Conservation (phyloP, 2,329 filamentous ascomycete species). For the Diaporthe citriasiana region DNA sequence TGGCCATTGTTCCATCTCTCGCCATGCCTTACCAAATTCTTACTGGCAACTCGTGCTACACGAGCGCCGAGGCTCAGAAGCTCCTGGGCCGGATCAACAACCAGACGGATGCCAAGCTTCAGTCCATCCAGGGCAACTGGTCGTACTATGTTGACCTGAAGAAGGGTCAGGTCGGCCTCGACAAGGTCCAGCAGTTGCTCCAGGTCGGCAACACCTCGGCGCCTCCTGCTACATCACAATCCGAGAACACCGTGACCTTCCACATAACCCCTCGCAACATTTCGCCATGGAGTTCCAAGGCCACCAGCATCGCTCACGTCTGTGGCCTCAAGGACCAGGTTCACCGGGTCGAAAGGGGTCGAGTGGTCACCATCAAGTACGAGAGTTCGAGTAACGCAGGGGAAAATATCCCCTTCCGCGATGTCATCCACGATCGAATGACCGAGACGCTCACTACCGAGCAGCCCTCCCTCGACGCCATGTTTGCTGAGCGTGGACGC, state of each 20-base stretch:
- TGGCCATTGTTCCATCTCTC: slow-evolving; percentile 30
- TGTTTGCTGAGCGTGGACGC: slow-evolving; percentile 81
- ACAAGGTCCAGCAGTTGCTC: slow-evolving; percentile 63
- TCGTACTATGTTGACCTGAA: slow-evolving; percentile 77
- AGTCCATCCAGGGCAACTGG: slow-evolving; percentile 67
- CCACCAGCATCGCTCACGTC: slow-evolving; percentile 92
- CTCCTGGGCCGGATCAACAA: slow-evolving; percentile 44
- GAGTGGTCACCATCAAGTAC: slow-evolving; percentile 79
- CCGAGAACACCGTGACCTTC: slow-evolving; percentile 65
- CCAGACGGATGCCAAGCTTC: slow-evolving; percentile 54
- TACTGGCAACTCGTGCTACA: slow-evolving; percentile 42
- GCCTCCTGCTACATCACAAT: slow-evolving; percentile 57
- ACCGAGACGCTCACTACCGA: slow-evolving; percentile 82
- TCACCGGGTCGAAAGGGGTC: slow-evolving; percentile 87
- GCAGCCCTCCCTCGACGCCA: slow-evolving; percentile 77
- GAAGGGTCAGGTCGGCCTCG: slow-evolving; percentile 58
- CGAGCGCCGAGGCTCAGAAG: slow-evolving; percentile 41
- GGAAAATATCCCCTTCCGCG: slow-evolving; percentile 70
- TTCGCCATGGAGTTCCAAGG: slow-evolving; percentile 98
- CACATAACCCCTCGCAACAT: slow-evolving; percentile 88
- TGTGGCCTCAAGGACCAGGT: slow-evolving; percentile 82
- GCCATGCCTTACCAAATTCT: slow-evolving; percentile 41
- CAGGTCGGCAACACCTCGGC: slow-evolving; percentile 54
- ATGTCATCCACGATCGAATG: slow-evolving; percentile 93
- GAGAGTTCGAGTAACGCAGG: slow-evolving; percentile 63